These are phyloP conservation scores for Citrullus amarus DNA, from an alignment of 306 rosid genomes.

Conservation along the genomic window DNA sequence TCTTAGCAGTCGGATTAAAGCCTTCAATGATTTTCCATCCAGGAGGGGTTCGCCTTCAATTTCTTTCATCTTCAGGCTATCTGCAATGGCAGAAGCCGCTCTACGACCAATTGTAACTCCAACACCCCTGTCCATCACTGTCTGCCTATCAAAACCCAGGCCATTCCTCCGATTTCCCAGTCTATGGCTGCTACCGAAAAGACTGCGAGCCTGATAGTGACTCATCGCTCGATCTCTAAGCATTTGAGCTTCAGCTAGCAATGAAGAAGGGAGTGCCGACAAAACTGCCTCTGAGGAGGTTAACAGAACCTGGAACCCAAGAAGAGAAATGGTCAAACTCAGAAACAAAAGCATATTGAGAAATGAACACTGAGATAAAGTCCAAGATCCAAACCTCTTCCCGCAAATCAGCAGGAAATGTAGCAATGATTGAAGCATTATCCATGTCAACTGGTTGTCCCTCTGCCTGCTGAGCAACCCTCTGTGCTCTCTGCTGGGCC, in stretches of 20 bases:
- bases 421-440: conserved; percentile 93
- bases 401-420: conserved; percentile 97
- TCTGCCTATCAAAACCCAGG: conserved; percentile 75
- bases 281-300: conserved; percentile 97
- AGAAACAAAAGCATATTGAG: conserved; percentile 10
- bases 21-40: conserved; percentile 74
- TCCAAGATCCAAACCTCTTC: conserved; percentile 66
- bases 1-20: conserved; percentile 83
- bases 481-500: conserved; percentile 95
- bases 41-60: conserved; percentile 84
- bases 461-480: conserved; percentile 86
- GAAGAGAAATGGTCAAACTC: conserved; percentile 13
- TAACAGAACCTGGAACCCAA: conserved; percentile 63
- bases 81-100: conserved; percentile 54
- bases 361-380: conserved; percentile 11
- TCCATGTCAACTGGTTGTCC: conserved; percentile 99
- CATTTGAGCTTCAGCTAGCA: conserved; percentile 96
- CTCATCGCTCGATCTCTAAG: conserved; percentile 96
- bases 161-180: conserved; percentile 78
- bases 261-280: conserved; percentile 84
- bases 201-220: conserved; percentile 92
- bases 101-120: conserved; percentile 82
- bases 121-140: conserved; percentile 92
- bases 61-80: conserved; percentile 67
- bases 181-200: conserved; percentile 70